Base-by-base conservation (phyloP, 1,139 yeast genomes). In the Candida tetrigidarum region DNA sequence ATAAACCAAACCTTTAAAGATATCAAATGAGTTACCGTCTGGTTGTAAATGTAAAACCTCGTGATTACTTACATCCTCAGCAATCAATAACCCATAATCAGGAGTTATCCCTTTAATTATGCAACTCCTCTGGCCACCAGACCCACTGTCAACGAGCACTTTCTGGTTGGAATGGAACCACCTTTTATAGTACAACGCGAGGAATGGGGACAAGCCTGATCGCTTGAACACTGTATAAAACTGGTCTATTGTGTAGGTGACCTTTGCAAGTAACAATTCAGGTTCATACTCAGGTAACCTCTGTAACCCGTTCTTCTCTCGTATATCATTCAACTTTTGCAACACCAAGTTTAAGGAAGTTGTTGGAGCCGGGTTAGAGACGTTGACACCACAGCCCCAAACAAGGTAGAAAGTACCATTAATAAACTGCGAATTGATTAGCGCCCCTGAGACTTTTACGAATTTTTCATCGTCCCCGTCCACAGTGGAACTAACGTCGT, bases 1-100 rank as follows among this genome's bases (percentile, higher is more conserved):
- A 48, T 90, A 87, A n/a, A 95, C 86, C 51, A 95, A 71, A 0
- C 99, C 98, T 56, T 80, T 86, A 70, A 93, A 86, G 74, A 95
- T 92, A 61, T 95, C 99, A 60, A 95, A 95, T 2, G 97, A 89
- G 62, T 95, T 95, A 0, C 99, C 99, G 62, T 95, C 99, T 0
- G 99, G 99, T 62, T 91, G 98, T 40, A 95, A 69, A 55, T 89
- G 86, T 53, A 78, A 83, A 3, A 62, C 66, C 32, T 71, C 75
- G 1, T 89, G 86, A 3, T 82, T 80, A 38, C 72, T 74, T 6
- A 82, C 65, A 53, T 88, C 96, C 48, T 81, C 82, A 1, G 89
- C 99, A 19, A 84, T 67, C 47, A 95, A 68, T 64, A 92, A 70
- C 0, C 99, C 99, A 61, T 84, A 86, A 43, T 90, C 96, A 2